These are phyloP conservation scores for Hypoxylon sp. DNA, from an alignment of 2,329 filamentous ascomycete species.

Conservation along the genomic window DNA sequence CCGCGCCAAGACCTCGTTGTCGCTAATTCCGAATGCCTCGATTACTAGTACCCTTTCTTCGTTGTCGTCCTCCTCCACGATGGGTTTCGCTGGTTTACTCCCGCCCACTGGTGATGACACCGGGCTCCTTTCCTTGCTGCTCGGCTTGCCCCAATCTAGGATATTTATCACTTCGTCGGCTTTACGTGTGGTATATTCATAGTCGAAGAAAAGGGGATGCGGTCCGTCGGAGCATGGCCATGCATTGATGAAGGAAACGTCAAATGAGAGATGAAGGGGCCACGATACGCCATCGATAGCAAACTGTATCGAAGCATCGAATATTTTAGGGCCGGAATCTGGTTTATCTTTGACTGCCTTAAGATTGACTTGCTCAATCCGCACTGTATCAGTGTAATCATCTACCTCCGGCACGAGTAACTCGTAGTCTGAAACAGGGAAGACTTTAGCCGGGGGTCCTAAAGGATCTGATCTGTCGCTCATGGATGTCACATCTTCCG, in stretches of 20 bases:
- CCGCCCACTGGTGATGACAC: constrained; percentile 43
- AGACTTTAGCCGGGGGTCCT: constrained; percentile 70
- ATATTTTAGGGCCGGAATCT: constrained; percentile 58
- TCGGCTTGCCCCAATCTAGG: constrained; percentile 70
- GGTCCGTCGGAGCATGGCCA: constrained; percentile 73
- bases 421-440: constrained; percentile 75
- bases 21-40: constrained; percentile 77
- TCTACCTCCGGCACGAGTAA: constrained; percentile 68
- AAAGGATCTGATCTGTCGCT: constrained; percentile 75
- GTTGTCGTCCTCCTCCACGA: constrained; percentile 61
- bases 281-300: constrained; percentile 72
- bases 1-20: constrained; percentile 80
- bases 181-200: constrained; percentile 68
- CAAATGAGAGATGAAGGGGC: constrained; percentile 71
- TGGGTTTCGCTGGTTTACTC: constrained; percentile 39
- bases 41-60: constrained; percentile 76
- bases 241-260: constrained; percentile 74
- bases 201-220: constrained; percentile 79
- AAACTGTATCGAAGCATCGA: constrained; percentile 72
- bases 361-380: constrained; percentile 75
- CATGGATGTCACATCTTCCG: constrained; percentile 74
- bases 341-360: constrained; percentile 56
- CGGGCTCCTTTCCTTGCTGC: constrained; percentile 38
- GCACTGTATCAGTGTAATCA: constrained; percentile 72
- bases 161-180: constrained; percentile 75